Evolutionary conservation across 768 basidiomycete genomes (phyloP), one percentile per base, ranked within the genome.

Genomic region (Lactifluus volemus): DNA sequence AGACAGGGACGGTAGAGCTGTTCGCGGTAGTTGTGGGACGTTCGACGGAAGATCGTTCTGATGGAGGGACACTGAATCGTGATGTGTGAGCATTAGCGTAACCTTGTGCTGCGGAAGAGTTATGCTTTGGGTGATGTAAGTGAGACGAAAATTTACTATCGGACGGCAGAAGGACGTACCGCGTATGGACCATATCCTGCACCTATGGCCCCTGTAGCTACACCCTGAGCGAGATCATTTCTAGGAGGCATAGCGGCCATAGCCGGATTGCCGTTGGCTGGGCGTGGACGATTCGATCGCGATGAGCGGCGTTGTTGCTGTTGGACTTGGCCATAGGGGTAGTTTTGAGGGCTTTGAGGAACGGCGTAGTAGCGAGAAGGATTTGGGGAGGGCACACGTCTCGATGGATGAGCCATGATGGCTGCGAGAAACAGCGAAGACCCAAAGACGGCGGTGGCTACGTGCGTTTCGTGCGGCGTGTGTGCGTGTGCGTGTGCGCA

Each of bases 151-250:
- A 17, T 12, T n/a, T 15, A 4, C 19, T 4, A 17, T 21, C 17
- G 8, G 25, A 51, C 9, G 19, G 29, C 5, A 30, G 54, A 39
- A 25, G 3, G 45, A 67, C 72, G 55, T 66, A 92, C 90, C n/a
- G 89, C 85, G 75, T 92, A 92, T 29, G 91, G 91, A 11, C 91
- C 91, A 77, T 92, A 92, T 17, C 83, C 84, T 29, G 82, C 81
- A 4, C 91, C 91, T 68, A 93, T 88, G 38, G 77, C 76, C 8
- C 90, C 91, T 34, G 79, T 86, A 0, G 88, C 89, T n/a, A 92
- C 89, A 49, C 88, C 86, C 64, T 83, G 85, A 10, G 86, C 81
- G 49, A 88, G 84, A 21, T 82, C 82, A 53, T 77, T 65, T 78
- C 79, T 62, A 65, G 66, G 59, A 70, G 73, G 57, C 63, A 66